phyloP scores from a whole-genome alignment of 2,329 filamentous ascomycete genomes.

The Penicillium sp. region DNA sequence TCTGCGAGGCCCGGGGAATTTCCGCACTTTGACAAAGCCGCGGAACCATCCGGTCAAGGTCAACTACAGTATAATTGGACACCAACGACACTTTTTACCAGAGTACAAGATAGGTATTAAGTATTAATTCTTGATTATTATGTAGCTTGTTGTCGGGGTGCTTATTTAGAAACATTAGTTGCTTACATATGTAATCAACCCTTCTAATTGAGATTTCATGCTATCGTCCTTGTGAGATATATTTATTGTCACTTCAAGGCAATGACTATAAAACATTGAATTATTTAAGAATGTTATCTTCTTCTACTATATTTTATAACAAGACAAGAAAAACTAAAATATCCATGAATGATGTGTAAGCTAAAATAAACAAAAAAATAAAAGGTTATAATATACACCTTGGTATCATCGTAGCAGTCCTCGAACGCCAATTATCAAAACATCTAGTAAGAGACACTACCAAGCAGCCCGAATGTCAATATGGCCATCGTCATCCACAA shows the following conservation, averaged over 20 bases:
- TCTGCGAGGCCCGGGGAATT: background rate
- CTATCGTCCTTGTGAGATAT: background rate
- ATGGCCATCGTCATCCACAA: conserved; percentile 56
- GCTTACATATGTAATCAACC: background rate
- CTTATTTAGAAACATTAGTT: background rate
- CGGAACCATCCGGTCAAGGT: conserved; percentile 9
- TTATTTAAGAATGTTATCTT: too few species aligned
- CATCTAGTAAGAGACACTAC: conserved; percentile 27
- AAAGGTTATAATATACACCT: background rate
- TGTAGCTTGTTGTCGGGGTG: too few species aligned
- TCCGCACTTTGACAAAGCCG: conserved; percentile 23
- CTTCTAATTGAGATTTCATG: background rate
- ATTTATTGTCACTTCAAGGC: background rate
- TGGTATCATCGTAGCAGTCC: conserved; percentile 8
- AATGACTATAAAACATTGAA: background rate
- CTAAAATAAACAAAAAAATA: background rate
- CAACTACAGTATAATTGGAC: background rate
- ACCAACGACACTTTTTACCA: too few species aligned
- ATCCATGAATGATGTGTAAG: background rate
- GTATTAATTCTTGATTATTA: background rate
- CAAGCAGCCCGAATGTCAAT: conserved; percentile 54
- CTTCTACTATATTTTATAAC: background rate
- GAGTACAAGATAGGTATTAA: too few species aligned
- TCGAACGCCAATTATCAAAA: conserved; percentile 9
- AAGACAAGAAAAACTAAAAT: background rate